Evolutionary conservation across 495 filamentous ascomycete genomes (phyloP), one percentile per base, ranked within the genome.

Genomic region (Hypoxylon perforatum): DNA sequence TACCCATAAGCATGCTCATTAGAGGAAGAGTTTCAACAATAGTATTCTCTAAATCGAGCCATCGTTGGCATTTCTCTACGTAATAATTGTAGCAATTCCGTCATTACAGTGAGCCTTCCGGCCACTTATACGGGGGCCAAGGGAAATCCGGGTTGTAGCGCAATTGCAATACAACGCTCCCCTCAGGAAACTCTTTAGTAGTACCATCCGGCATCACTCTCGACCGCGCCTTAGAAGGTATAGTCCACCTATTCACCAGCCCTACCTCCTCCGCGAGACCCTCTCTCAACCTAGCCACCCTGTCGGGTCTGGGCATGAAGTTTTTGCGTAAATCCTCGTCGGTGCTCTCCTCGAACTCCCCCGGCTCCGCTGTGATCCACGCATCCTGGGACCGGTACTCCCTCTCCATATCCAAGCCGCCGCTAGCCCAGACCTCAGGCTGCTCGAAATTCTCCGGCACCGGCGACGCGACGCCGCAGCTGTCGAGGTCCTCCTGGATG

Each of bases 61-160:
- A 28, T n/a, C n/a, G n/a, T n/a, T n/a, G n/a, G n/a, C n/a, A n/a
- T n/a, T n/a, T n/a, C n/a, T n/a, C n/a, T n/a, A n/a, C n/a, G n/a
- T n/a, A n/a, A n/a, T n/a, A n/a, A n/a, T n/a, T n/a, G n/a, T n/a
- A n/a, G n/a, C n/a, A n/a, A n/a, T n/a, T n/a, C n/a, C n/a, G n/a
- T n/a, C n/a, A n/a, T n/a, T n/a, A n/a, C 35, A 66, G 36, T 10
- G 66, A 70, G 1, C 30, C 66, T 30, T 63, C 61, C 1, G 70
- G 65, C 70, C 70, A 69, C 36, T 61, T 36, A 17, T 70, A 72
- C 19, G 57, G 12, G 2, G 61, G 58, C 66, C 58, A 70, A 35
- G 58, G 30, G 21, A 70, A 64, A 11, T 66, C 62, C 3, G 58
- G 57, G 46, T 73, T 28, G 14, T 22, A 52, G 0, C 36, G 23